These are phyloP conservation scores for Bassia scoparia DNA, from an alignment of 148 eudicot species.

Conservation along the genomic window DNA sequence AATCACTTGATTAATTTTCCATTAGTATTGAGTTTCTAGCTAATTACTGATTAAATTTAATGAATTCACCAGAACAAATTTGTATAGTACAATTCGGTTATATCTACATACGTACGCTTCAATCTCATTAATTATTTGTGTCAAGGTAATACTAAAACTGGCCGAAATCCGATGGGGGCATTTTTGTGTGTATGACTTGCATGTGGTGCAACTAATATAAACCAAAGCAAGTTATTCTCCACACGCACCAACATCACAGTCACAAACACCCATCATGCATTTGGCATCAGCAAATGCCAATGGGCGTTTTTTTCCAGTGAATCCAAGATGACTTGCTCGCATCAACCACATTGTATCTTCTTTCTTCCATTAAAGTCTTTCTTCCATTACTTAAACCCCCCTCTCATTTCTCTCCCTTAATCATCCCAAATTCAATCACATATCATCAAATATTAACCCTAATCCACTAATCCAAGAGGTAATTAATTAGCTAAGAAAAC, in stretches of 20 bases:
- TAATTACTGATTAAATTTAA: no score
- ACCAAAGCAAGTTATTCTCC: background rate
- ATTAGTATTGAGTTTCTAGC: no score
- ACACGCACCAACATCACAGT: background rate
- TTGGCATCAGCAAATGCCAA: slow-evolving; percentile 16
- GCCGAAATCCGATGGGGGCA: no score
- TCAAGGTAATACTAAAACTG: no score
- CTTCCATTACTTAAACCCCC: slow-evolving; percentile 25
- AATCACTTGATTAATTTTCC: no score
- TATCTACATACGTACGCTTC: no score
- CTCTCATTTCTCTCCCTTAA: background rate
- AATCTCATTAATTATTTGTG: no score
- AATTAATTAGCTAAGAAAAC: background rate
- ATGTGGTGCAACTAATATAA: background rate
- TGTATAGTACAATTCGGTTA: no score
- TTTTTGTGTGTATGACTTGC: background rate
- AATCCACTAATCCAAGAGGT: background rate
- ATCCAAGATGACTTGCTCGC: slow-evolving; percentile 31
- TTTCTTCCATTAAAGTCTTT: slow-evolving; percentile 28
- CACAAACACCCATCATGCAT: background rate
- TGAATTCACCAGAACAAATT: no score
- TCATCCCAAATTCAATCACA: background rate
- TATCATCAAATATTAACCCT: no score
- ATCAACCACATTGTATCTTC: slow-evolving; percentile 30
- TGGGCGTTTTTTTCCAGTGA: slow-evolving; percentile 21